phyloP scores from a whole-genome alignment of 1,284 basidiomycete genomes.

The Sporisorium graminicola region DNA sequence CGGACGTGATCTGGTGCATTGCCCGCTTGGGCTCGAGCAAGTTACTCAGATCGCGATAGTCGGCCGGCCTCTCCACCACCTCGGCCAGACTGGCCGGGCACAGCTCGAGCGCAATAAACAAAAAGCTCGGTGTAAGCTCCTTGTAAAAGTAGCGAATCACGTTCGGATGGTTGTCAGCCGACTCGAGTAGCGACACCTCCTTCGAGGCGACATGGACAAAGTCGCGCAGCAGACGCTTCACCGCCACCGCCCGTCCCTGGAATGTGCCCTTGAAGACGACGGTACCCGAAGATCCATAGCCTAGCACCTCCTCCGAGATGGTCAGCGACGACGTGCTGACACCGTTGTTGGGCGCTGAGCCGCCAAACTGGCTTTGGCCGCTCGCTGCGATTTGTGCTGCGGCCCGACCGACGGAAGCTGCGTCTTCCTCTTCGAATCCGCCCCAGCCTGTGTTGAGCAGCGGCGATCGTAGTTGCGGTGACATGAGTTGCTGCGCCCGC shows the following conservation, averaged over 20 bases:
- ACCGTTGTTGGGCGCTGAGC: slow-evolving; percentile 27
- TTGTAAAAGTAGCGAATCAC: slow-evolving; percentile 98
- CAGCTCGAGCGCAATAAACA: slow-evolving; percentile 96
- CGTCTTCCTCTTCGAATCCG: slow-evolving; percentile 38
- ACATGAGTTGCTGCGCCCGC: slow-evolving; percentile 50
- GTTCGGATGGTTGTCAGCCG: slow-evolving; percentile 93
- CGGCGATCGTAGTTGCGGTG: slow-evolving; percentile 38
- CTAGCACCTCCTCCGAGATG: slow-evolving; percentile 67
- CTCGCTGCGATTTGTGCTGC: slow-evolving; percentile 48
- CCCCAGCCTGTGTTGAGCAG: slow-evolving; percentile 45
- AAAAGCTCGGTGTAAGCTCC: slow-evolving; percentile 81
- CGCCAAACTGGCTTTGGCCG: slow-evolving; percentile 27
- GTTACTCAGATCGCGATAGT: slow-evolving; percentile 57
- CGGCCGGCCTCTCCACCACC: slow-evolving; percentile 77
- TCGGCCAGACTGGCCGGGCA: slow-evolving; percentile 95
- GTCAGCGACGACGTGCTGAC: slow-evolving; percentile 51
- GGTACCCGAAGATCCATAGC: slow-evolving; percentile 95
- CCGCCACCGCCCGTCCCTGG: slow-evolving; percentile 94
- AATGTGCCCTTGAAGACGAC: slow-evolving; percentile 93
- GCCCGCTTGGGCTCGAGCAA: slow-evolving; percentile 82
- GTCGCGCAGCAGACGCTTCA: slow-evolving; percentile 93
- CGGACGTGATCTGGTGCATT: slow-evolving; percentile 86
- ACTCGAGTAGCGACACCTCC: slow-evolving; percentile 93
- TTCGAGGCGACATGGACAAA: slow-evolving; percentile 94
- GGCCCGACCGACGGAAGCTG: slow-evolving; percentile 36